Evolutionary conservation across 495 filamentous ascomycete genomes (phyloP).

Genomic region (Pseudevernia furfuracea): DNA sequence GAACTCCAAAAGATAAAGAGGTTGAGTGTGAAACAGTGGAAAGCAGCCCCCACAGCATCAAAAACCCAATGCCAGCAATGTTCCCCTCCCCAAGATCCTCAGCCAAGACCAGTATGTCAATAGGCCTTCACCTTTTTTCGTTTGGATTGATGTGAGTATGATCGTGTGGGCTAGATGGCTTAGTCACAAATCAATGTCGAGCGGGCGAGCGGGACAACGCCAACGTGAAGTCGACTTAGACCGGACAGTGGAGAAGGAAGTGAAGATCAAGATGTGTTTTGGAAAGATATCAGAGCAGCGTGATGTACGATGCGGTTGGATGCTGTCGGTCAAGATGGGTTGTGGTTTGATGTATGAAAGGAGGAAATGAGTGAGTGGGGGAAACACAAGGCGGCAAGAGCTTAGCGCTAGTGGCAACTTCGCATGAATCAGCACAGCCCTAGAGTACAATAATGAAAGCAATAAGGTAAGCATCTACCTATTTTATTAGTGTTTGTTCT

Average conservation of each 20-base stretch:
- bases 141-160: slow-evolving; percentile 1
- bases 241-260: background rate
- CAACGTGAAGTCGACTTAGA: background rate
- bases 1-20: slow-evolving; percentile 3
- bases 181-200: background rate
- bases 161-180: background rate
- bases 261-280: background rate
- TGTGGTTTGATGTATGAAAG: background rate
- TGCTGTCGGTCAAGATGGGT: background rate
- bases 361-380: background rate
- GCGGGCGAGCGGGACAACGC: background rate
- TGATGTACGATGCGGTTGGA: background rate
- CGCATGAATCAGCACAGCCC: slow-evolving; percentile 11
- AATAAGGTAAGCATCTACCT: too few species aligned
- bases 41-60: slow-evolving; percentile 5
- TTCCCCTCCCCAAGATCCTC: slow-evolving; percentile 4
- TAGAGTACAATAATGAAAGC: too few species aligned
- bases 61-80: slow-evolving; percentile 11
- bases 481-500: too few species aligned
- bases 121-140: background rate
- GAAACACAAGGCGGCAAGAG: background rate
- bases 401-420: slow-evolving; percentile 1
- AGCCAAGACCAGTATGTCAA: slow-evolving; percentile 9
- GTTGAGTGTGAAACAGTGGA: background rate
- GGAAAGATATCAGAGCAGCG: too few species aligned